phyloP scores from a whole-genome alignment of 106 monocot species.

The Vanilla planifolia region DNA sequence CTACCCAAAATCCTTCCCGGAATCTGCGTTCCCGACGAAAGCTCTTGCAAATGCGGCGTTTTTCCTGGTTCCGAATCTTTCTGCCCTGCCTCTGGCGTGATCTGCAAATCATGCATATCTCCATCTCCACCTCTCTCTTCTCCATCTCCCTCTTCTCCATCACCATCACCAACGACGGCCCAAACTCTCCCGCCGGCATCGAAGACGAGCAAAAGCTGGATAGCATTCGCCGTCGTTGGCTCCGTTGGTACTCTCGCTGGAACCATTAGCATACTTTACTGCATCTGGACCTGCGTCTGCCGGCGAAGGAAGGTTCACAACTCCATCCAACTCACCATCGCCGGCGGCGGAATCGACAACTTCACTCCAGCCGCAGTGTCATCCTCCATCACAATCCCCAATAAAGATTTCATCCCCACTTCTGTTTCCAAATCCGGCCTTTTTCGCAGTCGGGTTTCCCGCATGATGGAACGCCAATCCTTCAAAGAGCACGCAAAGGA shows the following conservation, averaged over 20 bases:
- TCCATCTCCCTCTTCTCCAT: slow-evolving; percentile 8
- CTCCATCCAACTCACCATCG: slow-evolving; percentile 58
- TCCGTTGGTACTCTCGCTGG: slow-evolving; percentile 49
- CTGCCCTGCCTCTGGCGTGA: slow-evolving; percentile 30
- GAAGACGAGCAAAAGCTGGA: slow-evolving; percentile 20
- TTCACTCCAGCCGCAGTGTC: background rate
- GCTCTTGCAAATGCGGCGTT: slow-evolving; percentile 37
- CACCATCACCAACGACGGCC: slow-evolving; percentile 6
- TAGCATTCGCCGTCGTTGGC: slow-evolving; percentile 49
- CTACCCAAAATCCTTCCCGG: slow-evolving; percentile 64
- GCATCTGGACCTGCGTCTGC: slow-evolving; percentile 26
- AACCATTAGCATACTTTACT: slow-evolving; percentile 39
- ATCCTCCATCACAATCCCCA: background rate
- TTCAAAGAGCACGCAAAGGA: background rate
- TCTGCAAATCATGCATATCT: slow-evolving; percentile 20
- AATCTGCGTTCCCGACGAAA: slow-evolving; percentile 22
- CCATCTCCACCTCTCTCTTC: background rate
- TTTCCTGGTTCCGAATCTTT: slow-evolving; percentile 16
- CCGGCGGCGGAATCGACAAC: slow-evolving; percentile 20
- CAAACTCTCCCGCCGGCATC: no score
- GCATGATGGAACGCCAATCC: slow-evolving; percentile 2
- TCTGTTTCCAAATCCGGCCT: background rate
- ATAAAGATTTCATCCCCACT: background rate
- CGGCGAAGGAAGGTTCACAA: slow-evolving; percentile 63
- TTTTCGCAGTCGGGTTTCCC: slow-evolving; percentile 1